A percentile compares a stretch with the other conserved stretches of the same genome.
These are phyloP conservation scores for Coprinopsis marcescibilis DNA, from an alignment of 768 basidiomycete genomes.

Conservation along the genomic window DNA sequence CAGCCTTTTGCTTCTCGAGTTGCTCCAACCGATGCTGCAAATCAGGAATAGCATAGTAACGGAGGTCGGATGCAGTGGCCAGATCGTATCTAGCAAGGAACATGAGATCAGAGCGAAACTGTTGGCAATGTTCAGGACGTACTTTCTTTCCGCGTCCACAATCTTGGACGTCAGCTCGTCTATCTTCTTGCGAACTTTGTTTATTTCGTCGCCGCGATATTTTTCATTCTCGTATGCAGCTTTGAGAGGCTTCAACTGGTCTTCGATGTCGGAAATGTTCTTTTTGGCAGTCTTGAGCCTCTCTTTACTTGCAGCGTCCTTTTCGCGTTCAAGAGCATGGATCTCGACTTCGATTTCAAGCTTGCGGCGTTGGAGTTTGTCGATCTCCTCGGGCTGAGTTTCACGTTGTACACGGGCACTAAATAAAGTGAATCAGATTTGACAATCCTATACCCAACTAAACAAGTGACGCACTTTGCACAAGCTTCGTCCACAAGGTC, in stretches of 20 bases:
- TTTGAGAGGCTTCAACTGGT: constrained; percentile 74
- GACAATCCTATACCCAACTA: not conserved
- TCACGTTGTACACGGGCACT: constrained; percentile 90
- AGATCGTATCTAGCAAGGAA: constrained; percentile 52
- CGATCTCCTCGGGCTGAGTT: constrained; percentile 90
- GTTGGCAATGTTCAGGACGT: constrained; percentile 24
- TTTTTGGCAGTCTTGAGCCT: constrained; percentile 70
- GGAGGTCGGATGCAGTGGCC: constrained; percentile 77
- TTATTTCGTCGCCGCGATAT: constrained; percentile 73
- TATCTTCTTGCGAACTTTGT: constrained; percentile 68
- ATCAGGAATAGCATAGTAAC: constrained; percentile 90
- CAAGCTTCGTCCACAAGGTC: constrained; percentile 92
- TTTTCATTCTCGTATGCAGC: constrained; percentile 88
- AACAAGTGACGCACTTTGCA: constrained; percentile 52
- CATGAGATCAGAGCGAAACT: not conserved
- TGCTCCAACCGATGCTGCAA: constrained; percentile 65
- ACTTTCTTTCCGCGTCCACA: constrained; percentile 87
- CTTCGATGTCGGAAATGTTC: constrained; percentile 77
- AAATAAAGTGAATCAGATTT: constrained; percentile 5
- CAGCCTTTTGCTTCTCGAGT: constrained; percentile 67
- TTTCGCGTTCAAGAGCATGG: constrained; percentile 90
- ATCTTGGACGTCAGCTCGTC: constrained; percentile 90
- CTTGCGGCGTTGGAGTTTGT: constrained; percentile 82
- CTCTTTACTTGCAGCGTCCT: constrained; percentile 83
- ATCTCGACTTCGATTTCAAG: constrained; percentile 93